Evolutionary conservation across 1,284 basidiomycete species (phyloP), one percentile per base, ranked within the genome.

Genomic region (Megacollybia platyphylla): DNA sequence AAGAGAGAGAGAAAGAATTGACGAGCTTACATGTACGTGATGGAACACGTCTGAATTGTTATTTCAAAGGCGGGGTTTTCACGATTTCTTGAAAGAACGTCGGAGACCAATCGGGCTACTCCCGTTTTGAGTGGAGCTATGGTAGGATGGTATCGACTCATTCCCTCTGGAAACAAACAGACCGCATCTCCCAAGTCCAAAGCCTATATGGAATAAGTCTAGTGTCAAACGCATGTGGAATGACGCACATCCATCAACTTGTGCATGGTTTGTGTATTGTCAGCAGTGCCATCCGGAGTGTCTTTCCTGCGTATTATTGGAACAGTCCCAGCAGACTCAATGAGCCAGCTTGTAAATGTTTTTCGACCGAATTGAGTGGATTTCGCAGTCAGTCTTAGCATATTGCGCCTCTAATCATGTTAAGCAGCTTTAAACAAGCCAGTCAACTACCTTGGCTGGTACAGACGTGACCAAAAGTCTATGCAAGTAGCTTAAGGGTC

Each of bases 311-410:
- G 68, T 54, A 81, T 76, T 37, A 91, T 73, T 0, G 87, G 88
- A 1, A 91, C 70, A 1, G 88, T 87, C 10, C 87, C 87, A 2
- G 84, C 83, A 20, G 79, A 79, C 55, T 90, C 87, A 42, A 91
- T 87, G 13, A 91, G 68, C 87, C 88, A 89, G 49, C 82, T 87
- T 2, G 83, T 87, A 57, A 91, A 87, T 2, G 86, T 90, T 47
- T 58, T 69, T 42, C 70, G 78, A 4, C 87, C 84, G 51, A 91
- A 91, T 52, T 85, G 81, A 1, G 87, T 87, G 24, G 84, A 73
- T 55, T 91, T 91, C 8, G 87, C 87, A 0, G 87, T 91, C 41
- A 91, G 61, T 7, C 87, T 74, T 2, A 91, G 60, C 65, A 88
- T 76, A 49, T 79, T 79, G n/a, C 87, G 79, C 48, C 67, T 74